A percentile compares a stretch with the other conserved stretches of the same genome.
Conservation (phyloP, 129 eudicot species). For the Chrysanthemum lavandulifolium region DNA sequence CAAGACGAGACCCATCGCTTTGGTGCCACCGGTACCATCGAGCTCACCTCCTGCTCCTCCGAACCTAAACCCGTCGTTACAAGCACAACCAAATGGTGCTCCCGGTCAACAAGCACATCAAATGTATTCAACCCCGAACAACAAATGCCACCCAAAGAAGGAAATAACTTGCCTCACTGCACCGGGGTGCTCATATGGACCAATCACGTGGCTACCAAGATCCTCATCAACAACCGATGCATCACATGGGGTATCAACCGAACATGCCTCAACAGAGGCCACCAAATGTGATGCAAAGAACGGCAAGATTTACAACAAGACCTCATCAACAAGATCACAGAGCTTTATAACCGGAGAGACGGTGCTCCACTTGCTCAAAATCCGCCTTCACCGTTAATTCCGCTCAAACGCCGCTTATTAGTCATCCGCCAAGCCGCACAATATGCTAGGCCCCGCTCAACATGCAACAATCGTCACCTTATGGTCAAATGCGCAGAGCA, state of each 20-base stretch:
- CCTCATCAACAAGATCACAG: slow-evolving; percentile 55
- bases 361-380: slow-evolving; percentile 37
- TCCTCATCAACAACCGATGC: slow-evolving; percentile 57
- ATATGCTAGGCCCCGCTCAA: slow-evolving; percentile 45
- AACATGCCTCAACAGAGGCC: slow-evolving; percentile 56
- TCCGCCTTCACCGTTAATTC: slow-evolving; percentile 26
- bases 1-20: slow-evolving; percentile 73
- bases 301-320: slow-evolving; percentile 50
- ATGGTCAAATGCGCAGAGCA: slow-evolving; percentile 42
- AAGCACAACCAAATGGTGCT: slow-evolving; percentile 45
- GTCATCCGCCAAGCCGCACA: slow-evolving; percentile 47
- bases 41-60: slow-evolving; percentile 56
- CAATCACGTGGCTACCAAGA: slow-evolving; percentile 52
- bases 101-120: slow-evolving; percentile 52
- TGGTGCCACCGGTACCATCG: slow-evolving; percentile 60
- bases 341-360: slow-evolving; percentile 30
- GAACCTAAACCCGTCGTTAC: slow-evolving; percentile 52
- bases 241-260: slow-evolving; percentile 63
- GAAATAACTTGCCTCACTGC: slow-evolving; percentile 39
- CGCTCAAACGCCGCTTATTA: background rate
- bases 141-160: slow-evolving; percentile 45
- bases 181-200: slow-evolving; percentile 48
- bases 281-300: slow-evolving; percentile 10
- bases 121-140: slow-evolving; percentile 35
- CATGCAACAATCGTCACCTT: slow-evolving; percentile 50